Evolutionary conservation across 2,329 filamentous ascomycete species (phyloP).

Genomic region (Mycosphaerelloides madeirae): DNA sequence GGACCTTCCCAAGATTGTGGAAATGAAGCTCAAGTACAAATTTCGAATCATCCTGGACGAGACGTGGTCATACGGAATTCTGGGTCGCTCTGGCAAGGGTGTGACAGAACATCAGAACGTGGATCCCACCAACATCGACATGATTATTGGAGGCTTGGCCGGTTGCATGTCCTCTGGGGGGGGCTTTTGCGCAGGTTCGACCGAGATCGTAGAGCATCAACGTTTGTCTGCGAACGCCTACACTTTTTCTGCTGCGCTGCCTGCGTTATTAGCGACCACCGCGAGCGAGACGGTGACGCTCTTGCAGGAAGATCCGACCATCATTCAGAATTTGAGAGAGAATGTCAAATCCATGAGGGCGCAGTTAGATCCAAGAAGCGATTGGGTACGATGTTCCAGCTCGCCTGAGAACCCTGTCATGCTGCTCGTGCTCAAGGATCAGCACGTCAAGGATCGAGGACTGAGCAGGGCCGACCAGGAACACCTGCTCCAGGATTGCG

Average conservation of each 20-base stretch:
- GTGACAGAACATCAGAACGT: constrained; percentile 96
- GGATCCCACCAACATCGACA: constrained; percentile 86
- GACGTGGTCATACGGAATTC: constrained; percentile 93
- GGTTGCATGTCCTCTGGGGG: constrained; percentile 88
- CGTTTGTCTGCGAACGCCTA: constrained; percentile 89
- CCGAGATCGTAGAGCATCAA: constrained; percentile 92
- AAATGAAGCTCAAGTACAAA: constrained; percentile 93
- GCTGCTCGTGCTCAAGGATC: constrained; percentile 75
- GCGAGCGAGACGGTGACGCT: constrained; percentile 85
- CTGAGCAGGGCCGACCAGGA: constrained; percentile 71
- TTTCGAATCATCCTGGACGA: constrained; percentile 97
- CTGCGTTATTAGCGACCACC: constrained; percentile 90
- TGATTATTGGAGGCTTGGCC: constrained; percentile 91
- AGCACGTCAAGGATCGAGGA: constrained; percentile 67
- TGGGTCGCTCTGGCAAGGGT: constrained; percentile 85
- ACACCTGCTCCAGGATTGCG: constrained; percentile 76
- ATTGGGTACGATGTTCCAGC: constrained; percentile 84
- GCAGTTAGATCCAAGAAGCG: constrained; percentile 86
- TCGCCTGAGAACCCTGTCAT: constrained; percentile 80
- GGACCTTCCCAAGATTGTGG: constrained; percentile 82
- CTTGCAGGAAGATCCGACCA: constrained; percentile 80
- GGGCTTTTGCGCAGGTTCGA: constrained; percentile 88
- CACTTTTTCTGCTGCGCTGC: constrained; percentile 91
- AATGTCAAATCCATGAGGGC: constrained; percentile 80
- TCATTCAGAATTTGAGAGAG: constrained; percentile 72